Percentiles rank a stretch among this genome's conserved stretches.
Conservation (phyloP, 352 stramenopile species). For the Pythium sp. region DNA sequence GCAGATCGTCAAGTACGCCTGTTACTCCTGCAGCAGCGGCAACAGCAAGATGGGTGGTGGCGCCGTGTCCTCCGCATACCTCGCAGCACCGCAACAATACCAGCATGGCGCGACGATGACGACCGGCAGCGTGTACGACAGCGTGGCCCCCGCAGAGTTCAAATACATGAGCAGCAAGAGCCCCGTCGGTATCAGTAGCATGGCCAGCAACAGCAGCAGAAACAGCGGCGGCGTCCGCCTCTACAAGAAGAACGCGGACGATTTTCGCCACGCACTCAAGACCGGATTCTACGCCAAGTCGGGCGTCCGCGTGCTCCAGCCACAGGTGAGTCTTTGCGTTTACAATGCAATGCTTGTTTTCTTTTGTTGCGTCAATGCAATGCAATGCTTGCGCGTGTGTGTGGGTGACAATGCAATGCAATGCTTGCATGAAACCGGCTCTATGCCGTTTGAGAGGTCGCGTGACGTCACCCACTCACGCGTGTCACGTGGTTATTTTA, state of each 20-base stretch:
- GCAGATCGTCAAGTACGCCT: slow-evolving; percentile 48
- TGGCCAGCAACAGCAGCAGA: not conserved
- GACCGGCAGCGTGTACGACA: slow-evolving; percentile 6
- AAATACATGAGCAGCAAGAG: slow-evolving; percentile 2
- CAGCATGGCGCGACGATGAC: not conserved
- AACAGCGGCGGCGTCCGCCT: not conserved
- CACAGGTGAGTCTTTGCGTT: slow-evolving; percentile 13
- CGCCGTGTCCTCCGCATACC: slow-evolving; percentile 25
- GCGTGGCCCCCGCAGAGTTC: not conserved
- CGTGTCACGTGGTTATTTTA: not conserved
- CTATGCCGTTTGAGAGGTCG: not conserved
- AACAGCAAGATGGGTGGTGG: slow-evolving; percentile 32
- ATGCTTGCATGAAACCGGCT: not conserved
- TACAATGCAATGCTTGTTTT: not conserved
- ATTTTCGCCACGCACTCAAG: slow-evolving; percentile 40
- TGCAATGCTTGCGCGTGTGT: not conserved
- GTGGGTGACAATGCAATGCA: slow-evolving; percentile 3
- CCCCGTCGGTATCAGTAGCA: not conserved
- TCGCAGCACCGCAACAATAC: not conserved
- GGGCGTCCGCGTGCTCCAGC: slow-evolving; percentile 30
- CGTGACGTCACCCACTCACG: not conserved
- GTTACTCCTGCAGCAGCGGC: slow-evolving; percentile 34
- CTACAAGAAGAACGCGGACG: slow-evolving; percentile 40
- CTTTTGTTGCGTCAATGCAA: not conserved
- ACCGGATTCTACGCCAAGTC: slow-evolving; percentile 34